Evolutionary conservation across 441 rosid genomes (phyloP), one percentile per base, ranked within the genome.

Genomic region (Erodium moschatum): DNA sequence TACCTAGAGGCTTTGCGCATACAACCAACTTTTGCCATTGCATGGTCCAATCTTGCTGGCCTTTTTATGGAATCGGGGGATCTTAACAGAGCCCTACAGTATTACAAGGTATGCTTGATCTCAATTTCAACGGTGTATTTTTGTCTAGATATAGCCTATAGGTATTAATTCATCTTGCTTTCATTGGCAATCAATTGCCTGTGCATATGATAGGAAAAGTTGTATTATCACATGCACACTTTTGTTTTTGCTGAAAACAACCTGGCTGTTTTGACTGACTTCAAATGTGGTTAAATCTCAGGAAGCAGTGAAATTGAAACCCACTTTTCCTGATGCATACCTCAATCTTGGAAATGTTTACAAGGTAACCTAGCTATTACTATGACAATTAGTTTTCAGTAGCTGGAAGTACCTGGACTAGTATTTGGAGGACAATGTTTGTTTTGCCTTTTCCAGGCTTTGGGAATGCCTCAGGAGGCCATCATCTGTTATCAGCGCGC

Each of bases 41-140:
- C 99, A 29, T 95, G 99, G 98, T 95, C 98, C 54, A 95, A 92
- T 81, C 95, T 95, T 82, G 99, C 97, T 68, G 98, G 95, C 79
- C 96, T 95, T 77, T 89, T 90, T 78, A 85, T 95, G 98, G 98
- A 95, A 80, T 86, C 95, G 44, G 99, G 99, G 65, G 98, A 95
- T 81, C 85, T 89, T 69, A 87, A 84, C 70, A 84, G 89, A 82
- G 99, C 99, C 73, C 91, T 89, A 73, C 99, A 92, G 54, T 95
- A 95, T 79, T 95, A 95, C 79, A 89, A 92, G 96, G 99, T 90
- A 76, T 73, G 75, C 12, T 65, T 68, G 12, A 46, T 68, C 69
- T 71, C 60, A 19, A 19, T 58, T 11, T 19, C 63, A 20, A 6
- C 18, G 2, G 7, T 18, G 44, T 64, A 16, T 6, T 12, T 50